Base-by-base conservation (phyloP, 2,329 filamentous ascomycete genomes). In the Eutypella sp. region DNA sequence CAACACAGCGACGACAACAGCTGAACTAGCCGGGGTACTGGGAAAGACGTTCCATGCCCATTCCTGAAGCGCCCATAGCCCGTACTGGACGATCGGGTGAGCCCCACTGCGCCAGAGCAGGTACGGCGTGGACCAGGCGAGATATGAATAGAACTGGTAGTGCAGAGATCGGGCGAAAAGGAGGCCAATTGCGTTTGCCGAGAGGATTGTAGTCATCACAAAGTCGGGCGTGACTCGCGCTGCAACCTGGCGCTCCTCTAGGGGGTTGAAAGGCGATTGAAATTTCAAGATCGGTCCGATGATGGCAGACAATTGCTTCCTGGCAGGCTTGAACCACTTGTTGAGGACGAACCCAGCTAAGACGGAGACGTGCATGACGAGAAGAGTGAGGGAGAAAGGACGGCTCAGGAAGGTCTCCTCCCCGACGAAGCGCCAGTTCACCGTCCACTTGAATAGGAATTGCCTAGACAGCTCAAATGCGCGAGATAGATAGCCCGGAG, bases 401-500 rank as follows among this genome's bases (percentile, higher is more conserved):
- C 71, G 78, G 55, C 75, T 78, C 40, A 95, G 76, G 58, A 99
- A 99, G 0, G 71, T 67, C 6, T 87, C 79, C 67, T 96, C 90
- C 15, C 87, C 84, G n/a, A 96, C 69, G 64, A 97, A 97, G 44
- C 91, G 83, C 93, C 93, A 99, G 67, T 99, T 99, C 55, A 99
- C 93, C 0, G 93, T 99, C 93, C 93, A 99, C 68, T 92, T 90
- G 74, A 92, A 97, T 58, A 96, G 76, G 69, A 99, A 99, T 57
- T 89, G 82, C 45, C 93, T 79, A 40, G 87, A 90, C 47, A 99
- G 77, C 69, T 99, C 90, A 62, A 99, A 99, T 0, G 93, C 90
- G 52, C 87, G 78, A 40, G 80, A 78, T 16, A 95, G 62, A 63
- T 99, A 99, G 23, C 84, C 87, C 48, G 68, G 66, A 18, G 82